phyloP scores from a whole-genome alignment of 2,329 filamentous ascomycete genomes.

The Hymenoscyphus occultus region DNA sequence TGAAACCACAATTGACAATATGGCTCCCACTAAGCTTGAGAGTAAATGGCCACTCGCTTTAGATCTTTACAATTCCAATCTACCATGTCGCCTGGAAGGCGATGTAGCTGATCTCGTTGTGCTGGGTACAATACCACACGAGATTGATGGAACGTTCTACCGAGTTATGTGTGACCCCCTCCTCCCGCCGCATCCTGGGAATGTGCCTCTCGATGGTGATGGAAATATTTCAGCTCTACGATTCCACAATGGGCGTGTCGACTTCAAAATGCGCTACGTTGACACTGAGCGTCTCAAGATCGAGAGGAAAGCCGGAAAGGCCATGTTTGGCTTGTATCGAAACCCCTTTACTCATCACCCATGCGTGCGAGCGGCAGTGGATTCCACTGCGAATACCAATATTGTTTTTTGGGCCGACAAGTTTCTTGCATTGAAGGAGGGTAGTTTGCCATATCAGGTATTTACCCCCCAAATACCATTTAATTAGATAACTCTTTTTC shows the following conservation, averaged over 20 bases:
- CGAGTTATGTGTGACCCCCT: constrained; percentile 43
- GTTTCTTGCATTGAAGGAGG: constrained; percentile 52
- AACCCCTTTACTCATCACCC: constrained; percentile 56
- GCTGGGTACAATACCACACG: constrained; percentile 39
- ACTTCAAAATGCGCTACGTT: constrained; percentile 45
- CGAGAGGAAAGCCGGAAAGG: constrained; percentile 26
- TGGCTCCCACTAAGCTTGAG: too few species aligned
- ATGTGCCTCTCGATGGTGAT: constrained; percentile 38
- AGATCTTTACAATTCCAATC: not conserved
- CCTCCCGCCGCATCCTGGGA: constrained; percentile 51
- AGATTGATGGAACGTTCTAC: constrained; percentile 44
- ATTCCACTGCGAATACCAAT: constrained; percentile 58
- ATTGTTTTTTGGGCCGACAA: constrained; percentile 54
- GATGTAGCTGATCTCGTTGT: constrained; percentile 39
- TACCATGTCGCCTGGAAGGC: constrained; percentile 39
- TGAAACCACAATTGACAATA: too few species aligned
- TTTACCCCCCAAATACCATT: too few species aligned
- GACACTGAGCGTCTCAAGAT: constrained; percentile 40
- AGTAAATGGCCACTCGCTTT: not conserved
- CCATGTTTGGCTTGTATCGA: constrained; percentile 48
- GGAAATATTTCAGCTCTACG: constrained; percentile 43
- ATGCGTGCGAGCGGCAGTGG: constrained; percentile 45
- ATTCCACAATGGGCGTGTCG: constrained; percentile 41
- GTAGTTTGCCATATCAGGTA: constrained; percentile 49
- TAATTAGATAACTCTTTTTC: too few species aligned